Percentiles rank a stretch among this genome's conserved stretches.
These are phyloP conservation scores for Myriosclerotinia scirpicola DNA, from an alignment of 2,329 filamentous ascomycete species.

Conservation along the genomic window DNA sequence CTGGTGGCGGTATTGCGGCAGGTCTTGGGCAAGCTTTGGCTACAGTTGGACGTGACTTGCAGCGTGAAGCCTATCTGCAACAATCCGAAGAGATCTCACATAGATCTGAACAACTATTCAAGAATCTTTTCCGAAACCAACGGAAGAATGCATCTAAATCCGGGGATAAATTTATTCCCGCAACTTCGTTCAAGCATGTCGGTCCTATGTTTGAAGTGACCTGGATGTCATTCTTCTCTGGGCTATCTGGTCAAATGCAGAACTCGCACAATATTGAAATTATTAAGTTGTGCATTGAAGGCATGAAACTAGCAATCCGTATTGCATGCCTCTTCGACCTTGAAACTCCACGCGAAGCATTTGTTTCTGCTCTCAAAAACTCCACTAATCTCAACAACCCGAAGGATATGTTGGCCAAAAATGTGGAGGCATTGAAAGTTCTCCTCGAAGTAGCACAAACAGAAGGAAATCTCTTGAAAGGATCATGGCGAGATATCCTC, in stretches of 20 bases:
- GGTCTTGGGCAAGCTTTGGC: constrained; percentile 86
- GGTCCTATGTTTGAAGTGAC: constrained; percentile 98
- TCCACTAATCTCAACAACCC: constrained; percentile 96
- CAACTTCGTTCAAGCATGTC: constrained; percentile 90
- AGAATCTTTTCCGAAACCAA: constrained; percentile 87
- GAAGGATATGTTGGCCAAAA: constrained; percentile 92
- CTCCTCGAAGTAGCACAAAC: constrained; percentile 89
- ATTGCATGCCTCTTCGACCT: constrained; percentile 93
- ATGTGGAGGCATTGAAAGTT: constrained; percentile 90
- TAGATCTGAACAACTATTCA: constrained; percentile 80
- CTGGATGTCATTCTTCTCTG: constrained; percentile 99
- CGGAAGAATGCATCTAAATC: constrained; percentile 72
- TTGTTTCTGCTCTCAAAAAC: constrained; percentile 88
- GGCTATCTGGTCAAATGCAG: constrained; percentile 88
- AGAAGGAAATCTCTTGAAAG: constrained; percentile 84
- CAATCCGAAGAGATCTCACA: constrained; percentile 89
- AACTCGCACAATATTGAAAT: constrained; percentile 91
- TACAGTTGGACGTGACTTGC: constrained; percentile 86
- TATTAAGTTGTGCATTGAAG: constrained; percentile 89
- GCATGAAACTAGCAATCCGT: constrained; percentile 88
- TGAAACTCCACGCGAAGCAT: constrained; percentile 89
- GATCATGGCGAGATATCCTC: constrained; percentile 93
- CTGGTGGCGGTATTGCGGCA: constrained; percentile 70
- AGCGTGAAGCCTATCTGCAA: constrained; percentile 89
- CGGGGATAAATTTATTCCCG: constrained; percentile 77